Evolutionary conservation across 768 basidiomycete genomes (phyloP).

Genomic region (Amanita jacksonii): DNA sequence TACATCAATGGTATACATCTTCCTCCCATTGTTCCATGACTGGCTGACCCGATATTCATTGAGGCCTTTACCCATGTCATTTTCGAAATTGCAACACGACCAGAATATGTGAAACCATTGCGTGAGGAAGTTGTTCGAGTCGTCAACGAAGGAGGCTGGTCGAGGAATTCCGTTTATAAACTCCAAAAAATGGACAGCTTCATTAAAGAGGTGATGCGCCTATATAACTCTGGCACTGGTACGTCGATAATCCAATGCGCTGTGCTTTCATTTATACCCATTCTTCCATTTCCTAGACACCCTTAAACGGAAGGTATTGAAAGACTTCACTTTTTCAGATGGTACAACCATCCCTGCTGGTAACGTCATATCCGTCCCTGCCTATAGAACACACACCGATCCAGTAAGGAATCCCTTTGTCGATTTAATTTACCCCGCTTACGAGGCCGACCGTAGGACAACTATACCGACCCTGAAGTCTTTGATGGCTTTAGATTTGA

Average conservation of each 20-base stretch:
- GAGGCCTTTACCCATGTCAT: slow-evolving; percentile 29
- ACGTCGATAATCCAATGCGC: not conserved
- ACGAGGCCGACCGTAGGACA: slow-evolving; percentile 7
- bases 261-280: not conserved
- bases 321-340: slow-evolving; percentile 28
- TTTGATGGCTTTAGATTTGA: slow-evolving; percentile 36
- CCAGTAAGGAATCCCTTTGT: not conserved
- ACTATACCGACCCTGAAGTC: slow-evolving; percentile 23
- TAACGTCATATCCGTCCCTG: slow-evolving; percentile 10
- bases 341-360: slow-evolving; percentile 20
- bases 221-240: slow-evolving; percentile 18
- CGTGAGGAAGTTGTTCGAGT: slow-evolving; percentile 35
- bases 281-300: slow-evolving; percentile 9
- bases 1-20: slow-evolving; percentile 25
- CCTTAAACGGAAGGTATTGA: slow-evolving; percentile 22
- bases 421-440: not conserved
- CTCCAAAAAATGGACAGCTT: slow-evolving; percentile 39
- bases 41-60: not conserved
- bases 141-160: slow-evolving; percentile 28
- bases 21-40: not conserved
- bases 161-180: slow-evolving; percentile 24
- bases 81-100: slow-evolving; percentile 26
- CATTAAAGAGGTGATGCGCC: slow-evolving; percentile 29
- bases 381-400: slow-evolving; percentile 9
- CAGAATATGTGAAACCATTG: slow-evolving; percentile 23